Evolutionary conservation across 2,329 filamentous ascomycete species (phyloP).

Genomic region (Arthrinium phaeospermum): DNA sequence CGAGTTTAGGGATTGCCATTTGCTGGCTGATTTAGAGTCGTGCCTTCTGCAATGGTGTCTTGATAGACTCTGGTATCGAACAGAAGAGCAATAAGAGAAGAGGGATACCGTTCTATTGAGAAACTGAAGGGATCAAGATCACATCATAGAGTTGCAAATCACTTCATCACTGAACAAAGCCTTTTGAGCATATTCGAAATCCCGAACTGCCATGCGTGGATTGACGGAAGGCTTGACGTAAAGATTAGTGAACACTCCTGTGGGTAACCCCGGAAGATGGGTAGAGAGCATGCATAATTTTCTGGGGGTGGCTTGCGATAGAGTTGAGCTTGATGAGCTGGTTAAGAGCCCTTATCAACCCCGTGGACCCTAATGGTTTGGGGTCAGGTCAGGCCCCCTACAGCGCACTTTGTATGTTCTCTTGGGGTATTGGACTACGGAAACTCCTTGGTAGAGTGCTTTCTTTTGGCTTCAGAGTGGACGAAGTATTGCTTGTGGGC

Average conservation of each 20-base stretch:
- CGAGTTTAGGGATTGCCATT: neutral
- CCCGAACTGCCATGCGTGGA: no score
- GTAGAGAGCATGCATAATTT: neutral
- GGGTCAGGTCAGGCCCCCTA: neutral
- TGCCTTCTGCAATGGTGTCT: neutral
- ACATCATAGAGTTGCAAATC: no score
- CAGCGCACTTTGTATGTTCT: neutral
- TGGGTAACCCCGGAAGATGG: neutral
- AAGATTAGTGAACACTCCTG: neutral
- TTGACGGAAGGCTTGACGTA: no score
- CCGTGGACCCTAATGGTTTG: neutral
- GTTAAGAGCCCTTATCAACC: neutral
- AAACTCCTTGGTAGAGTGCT: no score
- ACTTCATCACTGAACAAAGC: no score
- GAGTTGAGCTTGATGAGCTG: neutral
- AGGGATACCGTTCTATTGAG: no score
- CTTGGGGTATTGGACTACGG: no score
- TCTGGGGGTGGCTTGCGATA: neutral
- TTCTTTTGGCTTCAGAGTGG: no score
- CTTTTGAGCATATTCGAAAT: no score
- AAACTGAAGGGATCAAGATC: no score
- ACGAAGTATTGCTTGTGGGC: neutral
- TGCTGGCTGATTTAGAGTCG: neutral
- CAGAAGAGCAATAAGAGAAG: neutral
- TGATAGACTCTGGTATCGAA: neutral